A percentile compares a stretch with the other conserved stretches of the same genome.
Conservation (phyloP, 305 asterid species). For the Fraxinus sp. region DNA sequence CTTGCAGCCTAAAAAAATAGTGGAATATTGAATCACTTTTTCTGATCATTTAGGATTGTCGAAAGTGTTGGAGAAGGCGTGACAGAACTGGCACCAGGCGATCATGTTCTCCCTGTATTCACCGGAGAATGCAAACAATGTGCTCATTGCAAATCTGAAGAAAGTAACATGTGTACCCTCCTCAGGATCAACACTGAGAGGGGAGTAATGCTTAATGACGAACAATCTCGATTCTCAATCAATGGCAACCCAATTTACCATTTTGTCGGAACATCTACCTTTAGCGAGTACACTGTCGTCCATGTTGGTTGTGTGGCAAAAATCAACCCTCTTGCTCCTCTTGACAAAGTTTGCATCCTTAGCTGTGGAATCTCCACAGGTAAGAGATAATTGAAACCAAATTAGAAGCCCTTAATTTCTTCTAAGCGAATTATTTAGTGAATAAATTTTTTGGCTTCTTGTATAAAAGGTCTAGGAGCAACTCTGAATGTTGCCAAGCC, state of each 20-base stretch:
- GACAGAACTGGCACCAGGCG: conserved; percentile 47
- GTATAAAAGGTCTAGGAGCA: conserved; percentile 57
- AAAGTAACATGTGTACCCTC: conserved; percentile 63
- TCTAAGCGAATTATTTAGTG: neutral
- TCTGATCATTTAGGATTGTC: conserved; percentile 39
- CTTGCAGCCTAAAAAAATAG: neutral
- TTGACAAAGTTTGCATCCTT: conserved; percentile 58
- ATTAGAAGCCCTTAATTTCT: neutral
- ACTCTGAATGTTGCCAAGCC: conserved; percentile 74
- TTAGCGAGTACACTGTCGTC: conserved; percentile 60
- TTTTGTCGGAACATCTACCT: conserved; percentile 68
- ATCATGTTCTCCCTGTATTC: conserved; percentile 67
- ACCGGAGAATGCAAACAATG: conserved; percentile 71
- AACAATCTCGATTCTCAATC: conserved; percentile 49
- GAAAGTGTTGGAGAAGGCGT: conserved; percentile 70
- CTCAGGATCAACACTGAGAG: conserved; percentile 58
- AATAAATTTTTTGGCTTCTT: neutral
- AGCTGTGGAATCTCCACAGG: conserved; percentile 73
- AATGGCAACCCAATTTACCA: conserved; percentile 65
- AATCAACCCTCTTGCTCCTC: conserved; percentile 56
- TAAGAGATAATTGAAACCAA: neutral
- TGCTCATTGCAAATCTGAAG: conserved; percentile 56
- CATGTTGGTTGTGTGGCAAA: conserved; percentile 64
- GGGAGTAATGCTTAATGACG: conserved; percentile 54
- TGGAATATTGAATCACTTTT: neutral